Evolutionary conservation across 2,329 filamentous ascomycete species (phyloP).

Genomic region (Rhinocladiella similis): DNA sequence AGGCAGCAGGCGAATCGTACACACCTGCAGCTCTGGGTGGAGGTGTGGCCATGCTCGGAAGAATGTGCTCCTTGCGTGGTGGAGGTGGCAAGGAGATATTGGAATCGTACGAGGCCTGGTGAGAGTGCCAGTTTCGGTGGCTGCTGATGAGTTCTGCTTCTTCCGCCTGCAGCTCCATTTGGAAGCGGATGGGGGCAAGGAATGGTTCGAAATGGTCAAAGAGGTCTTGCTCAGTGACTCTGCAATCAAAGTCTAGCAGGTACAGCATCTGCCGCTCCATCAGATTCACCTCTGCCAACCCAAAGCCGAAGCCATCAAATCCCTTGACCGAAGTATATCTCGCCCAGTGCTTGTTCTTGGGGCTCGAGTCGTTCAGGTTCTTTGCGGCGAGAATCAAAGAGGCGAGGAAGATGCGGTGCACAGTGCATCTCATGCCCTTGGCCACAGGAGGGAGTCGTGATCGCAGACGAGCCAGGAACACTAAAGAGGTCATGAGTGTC

Average conservation of each 20-base stretch:
- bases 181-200: slow-evolving; percentile 75
- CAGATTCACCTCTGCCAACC: slow-evolving; percentile 91
- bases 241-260: slow-evolving; percentile 90
- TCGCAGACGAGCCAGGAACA: slow-evolving; percentile 85
- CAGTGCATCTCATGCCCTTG: slow-evolving; percentile 93
- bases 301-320: slow-evolving; percentile 82
- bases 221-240: slow-evolving; percentile 81
- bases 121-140: slow-evolving; percentile 36
- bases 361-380: slow-evolving; percentile 97
- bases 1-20: slow-evolving; percentile 33
- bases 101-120: slow-evolving; percentile 26
- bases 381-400: slow-evolving; percentile 72
- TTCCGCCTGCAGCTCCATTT: slow-evolving; percentile 57
- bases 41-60: slow-evolving; percentile 20
- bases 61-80: slow-evolving; percentile 16
- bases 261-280: slow-evolving; percentile 99
- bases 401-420: slow-evolving; percentile 90
- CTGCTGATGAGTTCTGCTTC: slow-evolving; percentile 44
- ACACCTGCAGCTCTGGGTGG: slow-evolving; percentile 29
- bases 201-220: slow-evolving; percentile 85
- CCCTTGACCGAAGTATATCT: slow-evolving; percentile 79
- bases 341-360: slow-evolving; percentile 99
- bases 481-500: slow-evolving; percentile 93
- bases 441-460: slow-evolving; percentile 86
- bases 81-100: slow-evolving; percentile 18